phyloP scores from a whole-genome alignment of 768 basidiomycete genomes.

The Lactifluus hygrophoroides region DNA sequence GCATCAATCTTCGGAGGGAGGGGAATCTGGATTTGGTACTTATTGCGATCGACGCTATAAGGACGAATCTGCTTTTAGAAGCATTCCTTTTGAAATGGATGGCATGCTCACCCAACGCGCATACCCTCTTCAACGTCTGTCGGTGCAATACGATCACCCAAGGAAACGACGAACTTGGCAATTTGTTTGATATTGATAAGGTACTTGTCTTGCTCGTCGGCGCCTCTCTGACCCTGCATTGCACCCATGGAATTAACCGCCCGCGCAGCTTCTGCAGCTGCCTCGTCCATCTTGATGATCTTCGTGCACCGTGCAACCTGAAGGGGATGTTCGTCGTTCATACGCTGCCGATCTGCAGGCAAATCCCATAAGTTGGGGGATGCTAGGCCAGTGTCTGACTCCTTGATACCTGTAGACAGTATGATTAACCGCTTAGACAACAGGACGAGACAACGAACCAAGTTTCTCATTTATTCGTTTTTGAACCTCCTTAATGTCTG shows the following conservation, averaged over 20 bases:
- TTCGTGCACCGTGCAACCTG: conserved; percentile 99
- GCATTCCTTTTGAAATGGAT: neutral
- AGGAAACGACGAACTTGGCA: conserved; percentile 96
- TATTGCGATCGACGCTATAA: conserved; percentile 81
- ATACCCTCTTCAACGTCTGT: conserved; percentile 99
- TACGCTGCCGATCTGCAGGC: conserved; percentile 83
- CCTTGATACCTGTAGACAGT: conserved; percentile 68
- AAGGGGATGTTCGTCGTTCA: conserved; percentile 86
- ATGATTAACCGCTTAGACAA: neutral
- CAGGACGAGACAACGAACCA: conserved; percentile 37
- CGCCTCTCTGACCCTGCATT: conserved; percentile 84
- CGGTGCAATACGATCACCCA: conserved; percentile 93
- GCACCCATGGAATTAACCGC: conserved; percentile 73
- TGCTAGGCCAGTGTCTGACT: conserved; percentile 95
- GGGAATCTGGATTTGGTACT: conserved; percentile 99
- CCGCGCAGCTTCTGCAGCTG: conserved; percentile 67
- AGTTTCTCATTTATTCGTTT: conserved; percentile 97
- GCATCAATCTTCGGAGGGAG: conserved; percentile 98
- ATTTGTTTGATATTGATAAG: conserved; percentile 99
- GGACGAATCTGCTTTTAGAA: conserved; percentile 3
- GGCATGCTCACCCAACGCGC: conserved; percentile 83
- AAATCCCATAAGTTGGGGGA: conserved; percentile 98
- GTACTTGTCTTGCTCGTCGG: conserved; percentile 98
- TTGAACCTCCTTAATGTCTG: conserved; percentile 92
- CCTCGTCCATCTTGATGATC: conserved; percentile 80